Evolutionary conservation across 2,329 filamentous ascomycete genomes (phyloP).

Genomic region (Nothophoma quercina): DNA sequence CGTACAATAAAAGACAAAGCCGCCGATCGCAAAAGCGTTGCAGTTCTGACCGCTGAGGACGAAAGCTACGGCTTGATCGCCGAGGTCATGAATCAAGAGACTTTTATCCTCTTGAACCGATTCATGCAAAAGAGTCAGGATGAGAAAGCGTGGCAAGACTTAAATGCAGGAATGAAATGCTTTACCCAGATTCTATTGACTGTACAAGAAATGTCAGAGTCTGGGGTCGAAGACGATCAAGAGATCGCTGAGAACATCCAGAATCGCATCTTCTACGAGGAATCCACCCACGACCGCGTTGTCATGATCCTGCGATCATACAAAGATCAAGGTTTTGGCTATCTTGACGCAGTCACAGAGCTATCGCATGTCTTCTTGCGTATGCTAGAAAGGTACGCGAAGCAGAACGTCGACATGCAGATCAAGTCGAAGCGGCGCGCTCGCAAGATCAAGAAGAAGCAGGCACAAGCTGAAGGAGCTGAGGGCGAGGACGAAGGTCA

Average conservation of each 20-base stretch:
- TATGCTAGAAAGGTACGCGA: constrained; percentile 91
- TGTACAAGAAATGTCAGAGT: constrained; percentile 89
- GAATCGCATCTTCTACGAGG: constrained; percentile 97
- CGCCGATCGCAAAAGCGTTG: constrained; percentile 54
- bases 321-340: constrained; percentile 92
- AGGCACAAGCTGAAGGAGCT: constrained; percentile 55
- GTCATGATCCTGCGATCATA: constrained; percentile 82
- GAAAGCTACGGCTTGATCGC: constrained; percentile 88
- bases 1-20: constrained; percentile 62
- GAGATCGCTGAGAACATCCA: constrained; percentile 98
- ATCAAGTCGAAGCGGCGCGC: constrained; percentile 81
- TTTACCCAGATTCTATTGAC: constrained; percentile 94
- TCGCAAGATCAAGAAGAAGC: constrained; percentile 74
- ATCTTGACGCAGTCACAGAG: constrained; percentile 90
- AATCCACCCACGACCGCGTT: constrained; percentile 88
- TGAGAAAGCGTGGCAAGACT: constrained; percentile 84
- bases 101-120: constrained; percentile 86
- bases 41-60: constrained; percentile 57
- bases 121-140: constrained; percentile 81
- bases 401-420: constrained; percentile 93
- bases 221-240: constrained; percentile 87
- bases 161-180: constrained; percentile 89
- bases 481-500: constrained; percentile 65
- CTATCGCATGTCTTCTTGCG: constrained; percentile 89
- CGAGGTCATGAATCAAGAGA: constrained; percentile 90